A percentile compares a stretch with the other conserved stretches of the same genome.
Evolutionary conservation across 257 asterid species (phyloP).

Genomic region (Ligustrum vulgare): DNA sequence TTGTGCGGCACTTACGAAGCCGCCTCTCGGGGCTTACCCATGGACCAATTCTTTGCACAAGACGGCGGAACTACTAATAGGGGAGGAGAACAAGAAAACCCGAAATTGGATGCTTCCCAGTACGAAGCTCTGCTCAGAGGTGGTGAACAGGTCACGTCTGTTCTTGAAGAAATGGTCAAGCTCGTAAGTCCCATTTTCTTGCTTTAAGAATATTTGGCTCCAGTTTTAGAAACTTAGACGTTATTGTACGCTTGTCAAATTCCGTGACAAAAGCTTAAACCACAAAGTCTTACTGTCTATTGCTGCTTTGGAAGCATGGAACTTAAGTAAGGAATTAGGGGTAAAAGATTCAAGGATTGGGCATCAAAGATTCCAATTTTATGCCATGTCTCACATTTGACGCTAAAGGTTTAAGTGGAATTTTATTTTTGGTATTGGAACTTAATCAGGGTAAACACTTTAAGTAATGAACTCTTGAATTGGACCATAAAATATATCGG

Average conservation of each 20-base stretch:
- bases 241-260: neutral
- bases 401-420: too few relatives aligned
- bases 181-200: conserved; percentile 49
- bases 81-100: conserved; percentile 17
- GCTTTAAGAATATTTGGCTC: neutral
- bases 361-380: neutral
- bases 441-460: neutral
- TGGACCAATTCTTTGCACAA: conserved; percentile 36
- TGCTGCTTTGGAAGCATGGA: neutral
- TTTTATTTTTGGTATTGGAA: neutral
- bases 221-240: too few relatives aligned
- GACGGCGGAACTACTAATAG: conserved; percentile 21
- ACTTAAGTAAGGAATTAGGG: neutral
- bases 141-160: conserved; percentile 93
- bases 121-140: conserved; percentile 73
- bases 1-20: conserved; percentile 36
- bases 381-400: neutral
- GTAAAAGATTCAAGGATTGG: neutral
- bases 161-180: conserved; percentile 87
- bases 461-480: neutral
- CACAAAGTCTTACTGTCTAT: neutral
- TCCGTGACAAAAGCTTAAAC: neutral
- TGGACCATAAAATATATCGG: neutral
- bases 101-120: conserved; percentile 52
- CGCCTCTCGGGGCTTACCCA: conserved; percentile 43